Percentiles rank a stretch among this genome's conserved stretches.
Evolutionary conservation across 2,329 filamentous ascomycete species (phyloP).

Genomic region (Pseudogymnoascus sp.): DNA sequence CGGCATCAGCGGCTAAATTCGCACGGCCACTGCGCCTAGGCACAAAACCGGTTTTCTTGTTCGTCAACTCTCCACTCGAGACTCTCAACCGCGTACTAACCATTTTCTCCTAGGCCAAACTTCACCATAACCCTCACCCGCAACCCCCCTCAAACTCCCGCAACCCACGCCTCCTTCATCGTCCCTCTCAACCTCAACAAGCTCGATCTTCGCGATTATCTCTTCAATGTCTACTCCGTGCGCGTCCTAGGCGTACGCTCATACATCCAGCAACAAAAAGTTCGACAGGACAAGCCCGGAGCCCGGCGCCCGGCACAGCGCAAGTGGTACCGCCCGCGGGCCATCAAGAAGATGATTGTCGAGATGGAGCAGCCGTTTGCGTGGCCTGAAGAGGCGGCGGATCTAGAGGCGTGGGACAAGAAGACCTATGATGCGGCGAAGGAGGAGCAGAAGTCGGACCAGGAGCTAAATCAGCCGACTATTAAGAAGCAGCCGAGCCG

Average conservation of each 20-base stretch:
- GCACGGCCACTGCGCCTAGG: constrained; percentile 18
- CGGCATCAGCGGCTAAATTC: background rate
- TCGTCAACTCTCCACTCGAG: constrained; percentile 15
- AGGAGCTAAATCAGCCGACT: constrained; percentile 25
- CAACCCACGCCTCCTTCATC: constrained; percentile 79
- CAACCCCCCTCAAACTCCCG: constrained; percentile 55
- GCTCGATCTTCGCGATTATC: constrained; percentile 91
- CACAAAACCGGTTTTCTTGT: constrained; percentile 41
- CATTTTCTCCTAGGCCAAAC: constrained; percentile 52
- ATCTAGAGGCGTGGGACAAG: constrained; percentile 55
- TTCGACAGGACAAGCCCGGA: constrained; percentile 42
- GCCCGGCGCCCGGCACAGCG: constrained; percentile 35
- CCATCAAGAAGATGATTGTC: constrained; percentile 89
- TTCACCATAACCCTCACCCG: constrained; percentile 74
- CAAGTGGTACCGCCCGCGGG: constrained; percentile 59
- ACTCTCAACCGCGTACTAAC: background rate
- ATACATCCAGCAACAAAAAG: constrained; percentile 62
- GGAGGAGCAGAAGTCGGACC: constrained; percentile 35
- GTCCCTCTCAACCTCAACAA: constrained; percentile 92
- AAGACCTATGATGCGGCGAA: constrained; percentile 47
- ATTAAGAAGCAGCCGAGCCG: constrained; percentile 23
- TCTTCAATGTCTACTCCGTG: constrained; percentile 77
- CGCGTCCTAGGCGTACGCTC: constrained; percentile 66
- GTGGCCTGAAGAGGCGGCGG: constrained; percentile 65
- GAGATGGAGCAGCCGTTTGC: constrained; percentile 82